Evolutionary conservation across 345 rosid genomes (phyloP).

Genomic region (Dipteronia dyeriana): DNA sequence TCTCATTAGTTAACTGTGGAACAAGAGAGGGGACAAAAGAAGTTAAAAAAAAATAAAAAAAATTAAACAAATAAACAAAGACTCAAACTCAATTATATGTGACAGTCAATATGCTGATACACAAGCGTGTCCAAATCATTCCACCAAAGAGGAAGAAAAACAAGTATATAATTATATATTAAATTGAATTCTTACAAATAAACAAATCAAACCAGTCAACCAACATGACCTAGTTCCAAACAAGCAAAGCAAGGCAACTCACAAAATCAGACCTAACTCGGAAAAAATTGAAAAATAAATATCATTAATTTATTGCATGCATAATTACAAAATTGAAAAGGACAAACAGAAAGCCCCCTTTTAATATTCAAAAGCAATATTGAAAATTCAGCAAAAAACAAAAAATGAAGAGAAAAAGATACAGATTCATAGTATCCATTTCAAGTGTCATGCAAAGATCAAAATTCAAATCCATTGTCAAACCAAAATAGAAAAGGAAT

Average conservation of each 20-base stretch:
- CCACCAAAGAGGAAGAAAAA: slow-evolving; percentile 22
- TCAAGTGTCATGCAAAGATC: slow-evolving; percentile 7
- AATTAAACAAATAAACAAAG: background rate
- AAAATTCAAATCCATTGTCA: background rate
- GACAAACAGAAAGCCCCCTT: slow-evolving; percentile 13
- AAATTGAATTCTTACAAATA: slow-evolving; percentile 4
- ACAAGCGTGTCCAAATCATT: background rate
- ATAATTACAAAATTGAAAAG: slow-evolving; percentile 11
- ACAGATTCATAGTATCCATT: background rate
- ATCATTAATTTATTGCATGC: background rate
- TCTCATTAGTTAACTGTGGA: background rate
- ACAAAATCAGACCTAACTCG: slow-evolving; percentile 32
- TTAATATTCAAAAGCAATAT: background rate
- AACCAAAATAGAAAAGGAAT: slow-evolving; percentile 8
- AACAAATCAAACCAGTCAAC: slow-evolving; percentile 28
- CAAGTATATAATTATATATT: background rate
- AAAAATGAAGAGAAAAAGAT: background rate
- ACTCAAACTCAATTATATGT: background rate
- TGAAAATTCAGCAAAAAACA: background rate
- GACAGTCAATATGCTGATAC: background rate
- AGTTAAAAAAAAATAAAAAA: background rate
- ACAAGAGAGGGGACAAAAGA: background rate
- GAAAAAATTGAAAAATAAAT: slow-evolving; percentile 14
- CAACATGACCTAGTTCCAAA: slow-evolving; percentile 26
- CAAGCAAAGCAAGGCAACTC: slow-evolving; percentile 22